Evolutionary conservation across 2,329 filamentous ascomycete species (phyloP), one percentile per base, ranked within the genome.

Genomic region (Amylocarpus encephaloides): DNA sequence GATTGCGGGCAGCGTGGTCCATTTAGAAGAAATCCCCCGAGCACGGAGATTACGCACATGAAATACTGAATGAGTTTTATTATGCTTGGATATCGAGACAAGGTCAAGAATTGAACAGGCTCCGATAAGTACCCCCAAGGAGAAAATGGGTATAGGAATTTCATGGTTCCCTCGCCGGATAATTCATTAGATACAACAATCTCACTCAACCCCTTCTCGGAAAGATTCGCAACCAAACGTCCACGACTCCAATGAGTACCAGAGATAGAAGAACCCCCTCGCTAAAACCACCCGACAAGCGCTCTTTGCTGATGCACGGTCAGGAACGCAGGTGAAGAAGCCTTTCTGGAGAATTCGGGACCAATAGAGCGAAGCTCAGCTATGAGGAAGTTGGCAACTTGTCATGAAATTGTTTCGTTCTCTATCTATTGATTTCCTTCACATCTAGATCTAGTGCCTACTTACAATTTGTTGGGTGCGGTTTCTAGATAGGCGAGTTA

Each of bases 381-480:
- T 16, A 40, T n/a, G 18, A 18, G 10, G 11, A 11, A 40, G 38
- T 40, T 40, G 38, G 38, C 38, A 40, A 9, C n/a, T 40, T 11
- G 18, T 11, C 13, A 16, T 36, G 38, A 19, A 11, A 40, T 40
- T 40, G n/a, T 4, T 40, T 40, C 16, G 38, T 18, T 40, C 38
- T 40, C 34, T 40, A 40, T 40, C 56, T 57, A 61, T 57, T 54
- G 58, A 56, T 45, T 43, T 46, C 45, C 44, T 38, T 33, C 33
- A 19, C 41, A 50, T 55, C 55, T 53, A 47, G 22, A 47, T 56
- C 35, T 51, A 55, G 29, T 32, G 36, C 13, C 46, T 53, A 77
- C 76, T 82, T 83, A 94, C 78, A 94, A 81, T 77, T 91, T 90
- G 78, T 88, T 91, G 51, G 82, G 80, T 51, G 78, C 74, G 32